Base-by-base conservation (phyloP, 2,329 filamentous ascomycete species). In the Penicillium sp. region DNA sequence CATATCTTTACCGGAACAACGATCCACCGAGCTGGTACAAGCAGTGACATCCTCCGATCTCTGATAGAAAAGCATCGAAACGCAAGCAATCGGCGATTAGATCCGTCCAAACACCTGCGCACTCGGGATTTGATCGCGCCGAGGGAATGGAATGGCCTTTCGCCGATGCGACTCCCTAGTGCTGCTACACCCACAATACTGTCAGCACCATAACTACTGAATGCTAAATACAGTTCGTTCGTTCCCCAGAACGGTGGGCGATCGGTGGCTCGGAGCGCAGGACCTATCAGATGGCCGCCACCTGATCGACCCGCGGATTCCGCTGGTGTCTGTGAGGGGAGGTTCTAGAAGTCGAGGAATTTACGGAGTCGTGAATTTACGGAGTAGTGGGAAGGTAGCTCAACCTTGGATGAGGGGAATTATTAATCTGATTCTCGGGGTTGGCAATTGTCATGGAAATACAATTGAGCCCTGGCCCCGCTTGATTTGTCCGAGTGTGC, bases 201-300 rank as follows among this genome's bases (percentile, higher is more conserved):
- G 33, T 37, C 3, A 10, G 33, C 28, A 30, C 28, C 2, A 22
- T 22, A 22, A 30, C 5, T 30, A 30, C 28, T 30, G 28, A 6
- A 30, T 30, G 28, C 28, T 30, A 8, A 6, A 30, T 30, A 8
- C 8, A 30, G 5, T 5, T n/a, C 3, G 7, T 43, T 25, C 37
- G 30, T 51, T 55, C 55, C 51, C 49, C 55, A 58, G 49, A 48
- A 48, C 30, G 55, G 53, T 55, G 51, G 49, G 51, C 43, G 49
- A 62, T 62, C 57, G 57, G 57, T 60, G 51, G 43, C 26, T 62
- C 57, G 57, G 60, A 42, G 60, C 25, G 25, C 30, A 45, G 35
- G 46, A 33, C 57, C 60, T 60, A 60, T 60, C 57, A 62, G 35
- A 54, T 42, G 33, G 35, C 7, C 19, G 52, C 58, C 33, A n/a